Percentiles rank a stretch among this genome's conserved stretches.
phyloP scores from a whole-genome alignment of 2,329 filamentous ascomycete genomes.

The Huntiella abstrusa region DNA sequence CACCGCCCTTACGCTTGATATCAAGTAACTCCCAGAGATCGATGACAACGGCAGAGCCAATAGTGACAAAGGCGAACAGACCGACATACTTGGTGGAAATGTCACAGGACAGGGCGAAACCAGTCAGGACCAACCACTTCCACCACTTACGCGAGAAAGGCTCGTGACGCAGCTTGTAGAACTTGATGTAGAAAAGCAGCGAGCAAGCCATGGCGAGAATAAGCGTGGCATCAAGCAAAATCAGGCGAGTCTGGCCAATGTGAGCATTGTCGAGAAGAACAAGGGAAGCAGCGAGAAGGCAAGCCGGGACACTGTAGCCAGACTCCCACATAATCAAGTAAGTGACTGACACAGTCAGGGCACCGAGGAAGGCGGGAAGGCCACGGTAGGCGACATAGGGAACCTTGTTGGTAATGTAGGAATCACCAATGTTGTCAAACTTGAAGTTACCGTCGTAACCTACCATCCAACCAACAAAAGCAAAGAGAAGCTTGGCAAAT shows the following conservation, averaged over 20 bases:
- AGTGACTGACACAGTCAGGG: conserved; percentile 79
- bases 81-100: conserved; percentile 98
- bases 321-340: conserved; percentile 99
- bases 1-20: conserved; percentile 64
- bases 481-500: conserved; percentile 94
- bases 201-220: conserved; percentile 94
- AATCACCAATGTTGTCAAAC: conserved; percentile 98
- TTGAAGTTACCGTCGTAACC: conserved; percentile 94
- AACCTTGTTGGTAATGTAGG: conserved; percentile 90
- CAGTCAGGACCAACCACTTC: conserved; percentile 96
- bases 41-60: conserved; percentile 81
- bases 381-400: conserved; percentile 93
- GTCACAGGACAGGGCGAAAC: conserved; percentile 86
- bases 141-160: conserved; percentile 95
- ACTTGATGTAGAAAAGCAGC: conserved; percentile 84
- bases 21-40: conserved; percentile 91
- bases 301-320: conserved; percentile 87
- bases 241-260: conserved; percentile 87
- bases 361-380: conserved; percentile 77
- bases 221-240: conserved; percentile 82
- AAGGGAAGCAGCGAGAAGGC: conserved; percentile 65
- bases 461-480: conserved; percentile 90
- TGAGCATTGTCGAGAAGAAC: conserved; percentile 95
- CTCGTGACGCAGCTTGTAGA: conserved; percentile 85
- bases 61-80: conserved; percentile 89